Evolutionary conservation across 2,329 filamentous ascomycete genomes (phyloP).

Genomic region (Sarocladiaceae sp.): DNA sequence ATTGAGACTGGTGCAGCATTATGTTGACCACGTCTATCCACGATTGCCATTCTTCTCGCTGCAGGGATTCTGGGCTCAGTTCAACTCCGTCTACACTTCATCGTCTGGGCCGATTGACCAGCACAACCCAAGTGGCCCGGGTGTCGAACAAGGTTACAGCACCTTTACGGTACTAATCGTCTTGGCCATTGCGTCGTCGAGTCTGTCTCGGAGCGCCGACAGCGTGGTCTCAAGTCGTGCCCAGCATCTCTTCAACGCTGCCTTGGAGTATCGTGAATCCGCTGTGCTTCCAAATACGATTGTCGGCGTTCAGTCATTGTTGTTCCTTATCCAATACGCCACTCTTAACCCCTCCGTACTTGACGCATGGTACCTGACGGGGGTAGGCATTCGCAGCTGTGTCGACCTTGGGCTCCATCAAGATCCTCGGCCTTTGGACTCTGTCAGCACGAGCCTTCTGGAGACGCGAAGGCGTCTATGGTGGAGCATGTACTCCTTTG

Average conservation of each 20-base stretch:
- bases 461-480: conserved; percentile 18
- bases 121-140: neutral
- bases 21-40: conserved; percentile 18
- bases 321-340: conserved; percentile 20
- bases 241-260: conserved; percentile 16
- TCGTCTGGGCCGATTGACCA: conserved; percentile 7
- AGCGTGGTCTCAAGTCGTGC: conserved; percentile 18
- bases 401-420: conserved; percentile 19
- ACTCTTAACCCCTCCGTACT: conserved; percentile 18
- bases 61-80: conserved; percentile 20
- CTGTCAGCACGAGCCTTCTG: conserved; percentile 14
- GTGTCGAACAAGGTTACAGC: conserved; percentile 12
- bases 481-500: conserved; percentile 22
- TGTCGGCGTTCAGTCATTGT: conserved; percentile 17
- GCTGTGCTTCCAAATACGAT: conserved; percentile 18
- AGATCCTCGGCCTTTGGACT: conserved; percentile 15
- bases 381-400: conserved; percentile 19
- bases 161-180: conserved; percentile 19
- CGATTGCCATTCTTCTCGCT: conserved; percentile 19
- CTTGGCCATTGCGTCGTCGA: conserved; percentile 18
- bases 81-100: conserved; percentile 16
- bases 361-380: conserved; percentile 19
- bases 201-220: conserved; percentile 18
- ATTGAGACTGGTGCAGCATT: conserved; percentile 17
- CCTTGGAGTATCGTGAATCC: conserved; percentile 17